phyloP scores from a whole-genome alignment of 1,284 basidiomycete species.

The Trametes polyzona region DNA sequence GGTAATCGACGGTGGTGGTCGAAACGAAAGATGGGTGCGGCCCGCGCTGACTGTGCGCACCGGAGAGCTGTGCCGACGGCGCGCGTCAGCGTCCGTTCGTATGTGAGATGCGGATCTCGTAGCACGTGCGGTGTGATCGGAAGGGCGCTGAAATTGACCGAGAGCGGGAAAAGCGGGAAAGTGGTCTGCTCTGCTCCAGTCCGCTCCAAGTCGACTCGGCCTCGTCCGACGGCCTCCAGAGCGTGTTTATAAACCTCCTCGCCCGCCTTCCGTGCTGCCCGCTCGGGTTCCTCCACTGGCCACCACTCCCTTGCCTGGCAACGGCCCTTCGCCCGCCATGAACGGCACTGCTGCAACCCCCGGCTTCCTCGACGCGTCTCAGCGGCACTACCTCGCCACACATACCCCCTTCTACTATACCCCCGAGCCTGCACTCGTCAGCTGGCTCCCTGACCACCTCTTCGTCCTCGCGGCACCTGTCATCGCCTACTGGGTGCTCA shows the following conservation, averaged over 20 bases:
- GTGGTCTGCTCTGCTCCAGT: not conserved
- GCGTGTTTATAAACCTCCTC: not conserved
- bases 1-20: constrained; percentile 4
- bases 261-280: not conserved
- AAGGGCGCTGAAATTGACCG: too few species aligned
- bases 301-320: not conserved
- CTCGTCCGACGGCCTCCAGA: not conserved
- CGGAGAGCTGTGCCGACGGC: not conserved
- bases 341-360: constrained; percentile 27
- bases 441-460: constrained; percentile 60
- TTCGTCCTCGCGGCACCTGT: constrained; percentile 80
- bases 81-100: not conserved
- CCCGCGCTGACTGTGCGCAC: not conserved
- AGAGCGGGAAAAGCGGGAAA: too few species aligned
- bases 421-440: constrained; percentile 23
- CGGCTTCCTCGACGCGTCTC: constrained; percentile 26
- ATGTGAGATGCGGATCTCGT: constrained; percentile 1
- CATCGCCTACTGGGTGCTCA: constrained; percentile 87
- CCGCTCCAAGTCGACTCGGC: constrained; percentile 10
- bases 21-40: not conserved
- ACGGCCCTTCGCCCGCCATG: constrained; percentile 20
- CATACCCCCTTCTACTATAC: constrained; percentile 34
- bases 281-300: not conserved
- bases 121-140: constrained; percentile 5
- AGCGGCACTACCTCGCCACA: constrained; percentile 31